Evolutionary conservation across 495 filamentous ascomycete species (phyloP), one percentile per base, ranked within the genome.

Genomic region (Podospora bellae-mahoneyi): DNA sequence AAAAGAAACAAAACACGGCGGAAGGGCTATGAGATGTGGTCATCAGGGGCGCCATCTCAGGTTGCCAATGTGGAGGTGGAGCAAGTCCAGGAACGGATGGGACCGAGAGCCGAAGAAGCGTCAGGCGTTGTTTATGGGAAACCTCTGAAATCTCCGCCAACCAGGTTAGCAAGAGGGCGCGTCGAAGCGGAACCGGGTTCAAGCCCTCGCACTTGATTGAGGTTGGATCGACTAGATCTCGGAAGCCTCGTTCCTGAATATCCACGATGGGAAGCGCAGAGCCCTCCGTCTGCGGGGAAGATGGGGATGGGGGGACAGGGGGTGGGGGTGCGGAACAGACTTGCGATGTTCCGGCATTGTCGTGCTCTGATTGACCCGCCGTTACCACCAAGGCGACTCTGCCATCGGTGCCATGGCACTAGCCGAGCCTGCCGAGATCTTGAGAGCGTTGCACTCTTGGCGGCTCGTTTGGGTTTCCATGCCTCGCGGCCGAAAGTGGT

Each of bases 191-290:
- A 76, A 73, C 75, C 68, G 64, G 75, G 74, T 74, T 64, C 30
- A 19, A 56, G 62, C 59, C 58, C 57, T 54, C 67, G 64, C 68
- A 58, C 65, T 73, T 71, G 62, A 66, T 71, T 74, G 56, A 68
- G 65, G 66, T 73, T 44, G 70, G 59, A 55, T 66, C 60, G 64
- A 27, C 55, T 54, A 61, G 71, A 68, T 74, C 69, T 74, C 75
- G 75, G 75, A 77, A 67, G 64, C 69, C 70, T 69, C 67, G 74
- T 76, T 77, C 75, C 75, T 74, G 66, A 64, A 70, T 73, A 62
- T 66, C 72, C 75, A 10, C 64, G 68, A 73, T 66, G n/a, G 72
- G 75, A 75, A 77, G 66, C 56, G 69, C 64, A 66, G 69, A 72
- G 70, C 68, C 73, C 67, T 73, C 54, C 32, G 27, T 58, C 55